Percentiles rank a stretch among this genome's conserved stretches.
Evolutionary conservation across 1,139 yeast species (phyloP).

Genomic region (Zygosaccharomyces sapae): DNA sequence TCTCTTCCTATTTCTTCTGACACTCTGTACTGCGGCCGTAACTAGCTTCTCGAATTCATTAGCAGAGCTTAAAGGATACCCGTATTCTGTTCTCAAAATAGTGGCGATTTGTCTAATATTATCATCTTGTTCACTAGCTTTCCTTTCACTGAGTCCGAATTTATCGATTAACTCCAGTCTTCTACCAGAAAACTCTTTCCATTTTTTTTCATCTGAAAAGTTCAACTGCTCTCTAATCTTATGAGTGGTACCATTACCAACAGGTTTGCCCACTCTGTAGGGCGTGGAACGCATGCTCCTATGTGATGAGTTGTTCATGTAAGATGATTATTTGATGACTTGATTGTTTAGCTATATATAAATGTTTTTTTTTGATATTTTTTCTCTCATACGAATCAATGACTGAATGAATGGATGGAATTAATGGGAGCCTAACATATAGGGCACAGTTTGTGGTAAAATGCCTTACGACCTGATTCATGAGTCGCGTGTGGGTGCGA

Average conservation of each 20-base stretch:
- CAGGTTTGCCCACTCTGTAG: conserved; percentile 9
- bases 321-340: background rate
- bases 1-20: conserved; percentile 62
- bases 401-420: background rate
- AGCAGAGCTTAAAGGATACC: conserved; percentile 53
- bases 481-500: conserved; percentile 8
- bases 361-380: background rate
- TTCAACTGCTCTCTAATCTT: conserved; percentile 67
- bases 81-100: conserved; percentile 68
- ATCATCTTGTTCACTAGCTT: conserved; percentile 89
- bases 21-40: conserved; percentile 86
- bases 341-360: background rate
- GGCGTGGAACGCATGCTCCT: conserved; percentile 5
- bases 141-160: conserved; percentile 65
- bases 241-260: conserved; percentile 63
- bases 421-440: background rate
- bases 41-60: conserved; percentile 84
- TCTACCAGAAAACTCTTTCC: conserved; percentile 88
- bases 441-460: conserved; percentile 6
- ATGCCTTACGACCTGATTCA: conserved; percentile 5
- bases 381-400: background rate
- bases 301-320: background rate
- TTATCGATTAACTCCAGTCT: conserved; percentile 84
- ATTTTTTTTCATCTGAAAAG: conserved; percentile 72
- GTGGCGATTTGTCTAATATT: conserved; percentile 75